phyloP scores from a whole-genome alignment of 1,139 yeast genomes.

The Candida tetrigidarum region DNA sequence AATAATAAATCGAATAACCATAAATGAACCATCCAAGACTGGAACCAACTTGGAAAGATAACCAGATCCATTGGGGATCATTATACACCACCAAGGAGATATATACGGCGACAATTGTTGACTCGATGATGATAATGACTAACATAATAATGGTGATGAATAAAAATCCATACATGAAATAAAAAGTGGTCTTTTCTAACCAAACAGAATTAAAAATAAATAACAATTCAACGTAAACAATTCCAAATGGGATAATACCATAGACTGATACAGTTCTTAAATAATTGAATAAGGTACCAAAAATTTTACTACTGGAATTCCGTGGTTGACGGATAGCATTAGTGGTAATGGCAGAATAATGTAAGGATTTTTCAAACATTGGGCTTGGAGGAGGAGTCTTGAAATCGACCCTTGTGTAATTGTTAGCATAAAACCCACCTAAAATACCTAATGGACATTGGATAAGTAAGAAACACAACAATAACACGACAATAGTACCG shows the following conservation, averaged over 20 bases:
- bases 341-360: no score
- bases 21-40: conserved; percentile 74
- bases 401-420: conserved; percentile 26
- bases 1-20: conserved; percentile 70
- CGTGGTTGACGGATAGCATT: neutral
- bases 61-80: conserved; percentile 85
- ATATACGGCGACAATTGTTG: conserved; percentile 74
- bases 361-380: conserved; percentile 3
- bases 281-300: conserved; percentile 8
- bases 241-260: conserved; percentile 77
- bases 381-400: conserved; percentile 18
- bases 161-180: conserved; percentile 80
- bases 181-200: conserved; percentile 79
- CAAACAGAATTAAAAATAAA: conserved; percentile 79
- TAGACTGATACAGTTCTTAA: conserved; percentile 37
- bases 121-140: conserved; percentile 67
- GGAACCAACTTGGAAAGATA: conserved; percentile 72
- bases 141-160: conserved; percentile 63
- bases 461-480: conserved; percentile 60
- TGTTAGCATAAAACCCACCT: conserved; percentile 70
- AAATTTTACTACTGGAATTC: neutral
- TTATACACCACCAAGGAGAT: conserved; percentile 59
- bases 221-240: conserved; percentile 78
- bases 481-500: conserved; percentile 64
- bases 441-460: conserved; percentile 75